Evolutionary conservation across 441 rosid species (phyloP).

Genomic region (Raphanus hybrid): DNA sequence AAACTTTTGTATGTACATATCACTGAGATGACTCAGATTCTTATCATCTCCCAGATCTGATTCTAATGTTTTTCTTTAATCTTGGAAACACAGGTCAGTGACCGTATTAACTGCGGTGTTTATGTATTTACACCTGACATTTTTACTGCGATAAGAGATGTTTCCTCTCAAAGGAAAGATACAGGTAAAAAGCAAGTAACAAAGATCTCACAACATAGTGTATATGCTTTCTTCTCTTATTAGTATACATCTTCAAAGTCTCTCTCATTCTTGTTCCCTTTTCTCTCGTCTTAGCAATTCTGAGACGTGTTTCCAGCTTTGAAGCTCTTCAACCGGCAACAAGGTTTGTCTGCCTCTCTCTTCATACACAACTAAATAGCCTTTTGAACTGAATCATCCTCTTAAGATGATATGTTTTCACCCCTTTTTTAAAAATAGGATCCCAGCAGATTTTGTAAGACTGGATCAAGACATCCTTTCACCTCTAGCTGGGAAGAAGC

Average conservation of each 20-base stretch:
- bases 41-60: neutral
- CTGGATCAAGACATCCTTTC: constrained; percentile 94
- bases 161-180: constrained; percentile 59
- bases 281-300: constrained; percentile 55
- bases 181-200: constrained; percentile 50
- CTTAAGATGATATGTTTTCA: neutral
- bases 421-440: constrained; percentile 47
- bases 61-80: constrained; percentile 10
- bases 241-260: neutral
- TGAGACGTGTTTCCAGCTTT: constrained; percentile 74
- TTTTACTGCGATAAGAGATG: constrained; percentile 63
- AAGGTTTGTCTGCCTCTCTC: constrained; percentile 48
- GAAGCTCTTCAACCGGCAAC: constrained; percentile 80
- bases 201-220: constrained; percentile 17
- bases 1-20: constrained; percentile 58
- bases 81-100: constrained; percentile 59
- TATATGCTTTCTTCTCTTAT: neutral
- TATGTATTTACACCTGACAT: constrained; percentile 69
- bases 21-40: constrained; percentile 20
- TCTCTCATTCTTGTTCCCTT: constrained; percentile 23
- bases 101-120: constrained; percentile 76
- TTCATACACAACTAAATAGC: neutral
- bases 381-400: constrained; percentile 9
- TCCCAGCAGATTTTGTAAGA: constrained; percentile 77
- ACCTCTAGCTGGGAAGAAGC: constrained; percentile 94